These are phyloP conservation scores for Triticum aestivum DNA, from an alignment of 176 grass and related monocot species.

Conservation along the genomic window DNA sequence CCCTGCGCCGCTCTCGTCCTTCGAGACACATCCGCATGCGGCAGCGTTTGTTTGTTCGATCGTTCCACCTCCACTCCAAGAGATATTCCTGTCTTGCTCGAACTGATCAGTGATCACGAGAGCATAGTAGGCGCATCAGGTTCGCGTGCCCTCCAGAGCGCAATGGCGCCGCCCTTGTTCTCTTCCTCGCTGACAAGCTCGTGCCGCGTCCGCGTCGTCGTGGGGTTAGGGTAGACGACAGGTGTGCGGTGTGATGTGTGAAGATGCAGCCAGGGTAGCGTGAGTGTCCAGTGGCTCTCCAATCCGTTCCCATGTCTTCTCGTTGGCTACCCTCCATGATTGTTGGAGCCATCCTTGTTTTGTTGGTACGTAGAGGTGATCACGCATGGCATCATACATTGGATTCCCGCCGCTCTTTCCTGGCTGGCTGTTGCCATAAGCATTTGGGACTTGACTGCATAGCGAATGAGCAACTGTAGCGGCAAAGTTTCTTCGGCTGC, in stretches of 20 bases:
- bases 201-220: conserved; percentile 17
- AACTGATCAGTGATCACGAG: conserved; percentile 31
- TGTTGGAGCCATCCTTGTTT: conserved; percentile 39
- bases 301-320: neutral
- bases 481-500: neutral
- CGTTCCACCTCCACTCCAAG: neutral
- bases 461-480: neutral
- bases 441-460: too few species aligned
- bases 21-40: neutral
- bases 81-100: conserved; percentile 31
- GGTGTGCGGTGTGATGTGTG: neutral
- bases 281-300: conserved; percentile 32
- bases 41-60: neutral
- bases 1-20: conserved; percentile 3
- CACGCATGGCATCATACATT: neutral
- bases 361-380: neutral
- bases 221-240: neutral
- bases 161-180: conserved; percentile 9
- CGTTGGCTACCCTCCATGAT: conserved; percentile 43
- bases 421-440: neutral
- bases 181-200: neutral
- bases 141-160: conserved; percentile 5
- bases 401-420: neutral
- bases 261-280: conserved; percentile 34
- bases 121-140: conserved; percentile 26